Evolutionary conservation across 257 asterid genomes (phyloP).

Genomic region (Solanum piurae): DNA sequence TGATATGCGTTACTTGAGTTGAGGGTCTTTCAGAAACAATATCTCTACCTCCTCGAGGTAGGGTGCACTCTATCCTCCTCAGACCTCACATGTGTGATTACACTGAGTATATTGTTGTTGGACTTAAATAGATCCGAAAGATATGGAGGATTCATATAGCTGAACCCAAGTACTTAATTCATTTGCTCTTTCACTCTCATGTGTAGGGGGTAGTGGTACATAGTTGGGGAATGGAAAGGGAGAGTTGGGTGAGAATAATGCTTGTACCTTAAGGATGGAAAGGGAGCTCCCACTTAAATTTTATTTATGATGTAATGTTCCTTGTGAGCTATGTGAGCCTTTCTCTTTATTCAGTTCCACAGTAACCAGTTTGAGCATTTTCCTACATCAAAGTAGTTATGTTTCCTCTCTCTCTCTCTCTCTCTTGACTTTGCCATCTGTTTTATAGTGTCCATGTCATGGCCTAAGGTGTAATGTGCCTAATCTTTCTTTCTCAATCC

Average conservation of each 20-base stretch:
- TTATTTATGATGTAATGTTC: background rate
- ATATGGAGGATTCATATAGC: background rate
- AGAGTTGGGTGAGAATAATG: background rate
- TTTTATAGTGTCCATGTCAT: background rate
- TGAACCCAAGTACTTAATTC: background rate
- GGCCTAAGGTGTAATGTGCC: background rate
- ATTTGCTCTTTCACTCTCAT: background rate
- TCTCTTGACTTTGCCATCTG: background rate
- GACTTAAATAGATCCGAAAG: background rate
- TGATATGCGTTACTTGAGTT: background rate
- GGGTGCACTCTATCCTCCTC: background rate
- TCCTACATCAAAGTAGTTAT: background rate
- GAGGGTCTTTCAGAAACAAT: background rate
- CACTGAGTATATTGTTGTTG: background rate
- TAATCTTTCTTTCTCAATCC: background rate
- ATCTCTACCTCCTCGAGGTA: background rate
- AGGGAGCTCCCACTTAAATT: background rate
- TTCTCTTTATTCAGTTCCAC: background rate
- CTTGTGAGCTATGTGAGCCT: background rate
- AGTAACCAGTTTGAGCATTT: background rate
- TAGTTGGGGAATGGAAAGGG: background rate
- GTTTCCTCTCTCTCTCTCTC: background rate
- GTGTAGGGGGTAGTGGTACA: background rate
- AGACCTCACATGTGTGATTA: background rate
- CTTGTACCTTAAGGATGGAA: background rate